A percentile compares a stretch with the other conserved stretches of the same genome.
phyloP scores from a whole-genome alignment of 2,329 filamentous ascomycete species.

The Aureobasidium sp. region DNA sequence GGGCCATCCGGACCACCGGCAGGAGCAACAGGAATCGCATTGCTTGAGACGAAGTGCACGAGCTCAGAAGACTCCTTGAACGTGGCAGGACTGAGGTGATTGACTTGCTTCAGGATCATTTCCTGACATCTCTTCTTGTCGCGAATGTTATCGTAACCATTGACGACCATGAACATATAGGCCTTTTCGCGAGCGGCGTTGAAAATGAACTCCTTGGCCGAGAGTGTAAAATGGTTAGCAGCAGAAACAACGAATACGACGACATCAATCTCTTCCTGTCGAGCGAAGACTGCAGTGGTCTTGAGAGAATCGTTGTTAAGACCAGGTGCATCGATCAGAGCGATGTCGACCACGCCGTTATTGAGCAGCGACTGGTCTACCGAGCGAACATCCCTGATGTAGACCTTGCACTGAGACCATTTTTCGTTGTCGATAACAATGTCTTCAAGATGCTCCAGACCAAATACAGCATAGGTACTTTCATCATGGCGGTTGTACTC shows the following conservation, averaged over 20 bases:
- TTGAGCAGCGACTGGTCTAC: constrained; percentile 93
- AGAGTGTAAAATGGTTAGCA: constrained; percentile 94
- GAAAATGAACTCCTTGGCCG: constrained; percentile 95
- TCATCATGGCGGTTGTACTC: constrained; percentile 86
- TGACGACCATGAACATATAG: constrained; percentile 98
- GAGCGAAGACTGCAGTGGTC: constrained; percentile 92
- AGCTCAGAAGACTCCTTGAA: constrained; percentile 88
- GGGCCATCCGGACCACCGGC: constrained; percentile 52
- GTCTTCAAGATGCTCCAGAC: constrained; percentile 70
- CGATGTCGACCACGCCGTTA: constrained; percentile 96
- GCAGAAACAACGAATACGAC: constrained; percentile 98
- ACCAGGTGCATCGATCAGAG: constrained; percentile 91
- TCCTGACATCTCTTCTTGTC: constrained; percentile 89
- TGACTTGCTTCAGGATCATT: constrained; percentile 86
- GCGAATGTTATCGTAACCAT: constrained; percentile 88
- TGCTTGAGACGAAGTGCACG: constrained; percentile 96
- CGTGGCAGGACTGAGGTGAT: constrained; percentile 80
- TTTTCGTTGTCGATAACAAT: constrained; percentile 83
- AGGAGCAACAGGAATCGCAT: constrained; percentile 73
- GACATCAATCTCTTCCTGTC: constrained; percentile 97
- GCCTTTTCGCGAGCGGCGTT: constrained; percentile 94
- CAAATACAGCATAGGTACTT: constrained; percentile 84
- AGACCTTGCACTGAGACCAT: constrained; percentile 95
- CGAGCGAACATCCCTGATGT: constrained; percentile 79
- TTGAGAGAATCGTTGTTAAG: constrained; percentile 94